phyloP scores from a whole-genome alignment of 2,329 filamentous ascomycete species.

The Ceratocystis cubensis region DNA sequence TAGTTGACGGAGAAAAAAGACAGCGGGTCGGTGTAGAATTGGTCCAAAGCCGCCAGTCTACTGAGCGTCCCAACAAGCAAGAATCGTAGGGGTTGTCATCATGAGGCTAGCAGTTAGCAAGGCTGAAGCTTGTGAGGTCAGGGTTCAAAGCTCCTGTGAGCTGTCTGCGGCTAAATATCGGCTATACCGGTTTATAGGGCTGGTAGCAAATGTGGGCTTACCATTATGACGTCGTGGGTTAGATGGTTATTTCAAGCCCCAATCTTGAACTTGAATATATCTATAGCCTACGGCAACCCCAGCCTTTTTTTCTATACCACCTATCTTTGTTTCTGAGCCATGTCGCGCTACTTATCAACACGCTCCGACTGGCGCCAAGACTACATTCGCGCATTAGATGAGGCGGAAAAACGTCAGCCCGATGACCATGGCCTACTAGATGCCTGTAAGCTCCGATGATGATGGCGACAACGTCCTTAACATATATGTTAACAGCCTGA shows the following conservation, averaged over 20 bases:
- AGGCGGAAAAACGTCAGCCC: conserved; percentile 54
- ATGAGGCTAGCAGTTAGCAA: background rate
- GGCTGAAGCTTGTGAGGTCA: background rate
- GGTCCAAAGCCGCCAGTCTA: background rate
- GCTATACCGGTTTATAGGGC: background rate
- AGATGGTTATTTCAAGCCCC: background rate
- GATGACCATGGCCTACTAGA: conserved; percentile 57
- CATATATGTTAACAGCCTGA: background rate
- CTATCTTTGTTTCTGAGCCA: background rate
- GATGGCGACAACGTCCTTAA: no score
- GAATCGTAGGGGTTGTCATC: background rate
- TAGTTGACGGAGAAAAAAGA: conserved; percentile 25
- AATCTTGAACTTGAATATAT: no score
- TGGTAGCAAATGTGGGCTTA: background rate
- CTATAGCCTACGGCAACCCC: no score
- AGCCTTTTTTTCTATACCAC: no score
- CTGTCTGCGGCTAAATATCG: conserved; percentile 7
- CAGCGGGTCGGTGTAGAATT: background rate
- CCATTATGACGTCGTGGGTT: conserved; percentile 7
- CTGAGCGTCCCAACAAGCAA: background rate
- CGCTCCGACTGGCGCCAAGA: conserved; percentile 61
- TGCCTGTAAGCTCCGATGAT: conserved; percentile 49
- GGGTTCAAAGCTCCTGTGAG: background rate
- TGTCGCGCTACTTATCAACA: conserved; percentile 15
- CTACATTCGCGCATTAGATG: conserved; percentile 62